Percentiles rank a stretch among this genome's conserved stretches.
Evolutionary conservation across 768 basidiomycete species (phyloP).

Genomic region (Collybia mongolica): DNA sequence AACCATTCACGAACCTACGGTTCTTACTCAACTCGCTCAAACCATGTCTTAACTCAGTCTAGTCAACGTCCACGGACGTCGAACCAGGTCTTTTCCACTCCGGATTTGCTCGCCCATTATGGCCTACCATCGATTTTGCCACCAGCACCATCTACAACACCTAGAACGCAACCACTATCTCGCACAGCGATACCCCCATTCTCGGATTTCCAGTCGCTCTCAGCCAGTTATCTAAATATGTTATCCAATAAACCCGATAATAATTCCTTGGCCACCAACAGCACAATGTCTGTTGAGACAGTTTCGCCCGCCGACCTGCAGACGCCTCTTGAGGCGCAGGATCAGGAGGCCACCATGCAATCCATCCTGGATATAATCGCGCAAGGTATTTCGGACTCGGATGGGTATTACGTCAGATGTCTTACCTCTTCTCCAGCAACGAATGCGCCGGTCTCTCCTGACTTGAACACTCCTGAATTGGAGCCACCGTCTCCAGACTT

Average conservation of each 20-base stretch:
- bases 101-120: slow-evolving; percentile 75
- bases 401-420: slow-evolving; percentile 7
- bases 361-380: slow-evolving; percentile 12
- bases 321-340: slow-evolving; percentile 15
- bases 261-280: slow-evolving; percentile 30
- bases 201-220: slow-evolving; percentile 46
- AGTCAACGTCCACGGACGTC: slow-evolving; percentile 68
- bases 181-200: slow-evolving; percentile 23
- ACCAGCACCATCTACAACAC: slow-evolving; percentile 61
- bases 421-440: slow-evolving; percentile 9
- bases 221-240: slow-evolving; percentile 71
- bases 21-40: slow-evolving; percentile 46
- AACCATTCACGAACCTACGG: slow-evolving; percentile 51
- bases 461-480: background rate
- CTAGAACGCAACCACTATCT: slow-evolving; percentile 41
- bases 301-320: slow-evolving; percentile 23
- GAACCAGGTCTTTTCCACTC: slow-evolving; percentile 60
- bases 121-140: slow-evolving; percentile 75
- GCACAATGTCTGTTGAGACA: slow-evolving; percentile 21
- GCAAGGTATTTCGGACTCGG: slow-evolving; percentile 17
- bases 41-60: slow-evolving; percentile 59
- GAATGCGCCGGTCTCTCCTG: slow-evolving; percentile 19
- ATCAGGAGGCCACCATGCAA: slow-evolving; percentile 21
- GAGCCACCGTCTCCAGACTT: slow-evolving; percentile 6
- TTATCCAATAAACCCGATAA: slow-evolving; percentile 49